Conservation (phyloP, 2,329 filamentous ascomycete species). For the Pleoardoris graminearum region DNA sequence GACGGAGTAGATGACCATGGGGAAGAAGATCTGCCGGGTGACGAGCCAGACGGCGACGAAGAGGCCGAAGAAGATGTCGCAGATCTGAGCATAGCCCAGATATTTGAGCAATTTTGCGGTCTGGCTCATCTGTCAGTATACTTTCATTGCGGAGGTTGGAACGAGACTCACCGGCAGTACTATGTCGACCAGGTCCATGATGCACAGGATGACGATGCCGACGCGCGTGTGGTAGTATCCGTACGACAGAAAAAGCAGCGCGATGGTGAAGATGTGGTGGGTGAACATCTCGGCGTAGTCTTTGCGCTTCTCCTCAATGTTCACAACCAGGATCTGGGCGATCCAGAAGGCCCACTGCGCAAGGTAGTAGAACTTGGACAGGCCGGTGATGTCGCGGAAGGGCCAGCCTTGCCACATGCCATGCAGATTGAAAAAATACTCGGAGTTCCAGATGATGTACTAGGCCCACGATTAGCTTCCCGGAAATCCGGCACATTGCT, state of each 20-base stretch:
- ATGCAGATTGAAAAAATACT: slow-evolving; percentile 75
- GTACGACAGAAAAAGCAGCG: slow-evolving; percentile 80
- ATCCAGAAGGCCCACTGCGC: slow-evolving; percentile 91
- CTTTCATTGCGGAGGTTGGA: no score
- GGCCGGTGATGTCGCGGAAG: slow-evolving; percentile 69
- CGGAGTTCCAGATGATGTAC: slow-evolving; percentile 79
- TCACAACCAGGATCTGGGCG: slow-evolving; percentile 90
- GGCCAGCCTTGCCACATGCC: slow-evolving; percentile 88
- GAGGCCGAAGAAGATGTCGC: slow-evolving; percentile 80
- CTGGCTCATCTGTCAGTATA: slow-evolving; percentile 51
- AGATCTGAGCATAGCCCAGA: slow-evolving; percentile 71
- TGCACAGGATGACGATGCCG: slow-evolving; percentile 82
- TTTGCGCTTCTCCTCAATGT: slow-evolving; percentile 92
- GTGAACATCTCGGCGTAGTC: slow-evolving; percentile 96
- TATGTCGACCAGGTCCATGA: slow-evolving; percentile 94
- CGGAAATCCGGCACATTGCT: not conserved
- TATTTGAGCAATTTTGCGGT: slow-evolving; percentile 91
- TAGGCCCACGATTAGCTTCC: slow-evolving; percentile 45
- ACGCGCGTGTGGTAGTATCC: slow-evolving; percentile 84
- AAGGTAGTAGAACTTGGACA: slow-evolving; percentile 88
- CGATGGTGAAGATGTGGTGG: slow-evolving; percentile 88
- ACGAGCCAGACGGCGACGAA: slow-evolving; percentile 87
- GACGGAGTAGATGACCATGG: slow-evolving; percentile 80
- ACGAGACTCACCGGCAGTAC: slow-evolving; percentile 69
- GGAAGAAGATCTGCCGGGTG: slow-evolving; percentile 79